Evolutionary conservation across 2,329 filamentous ascomycete genomes (phyloP).

Genomic region (Akanthomyces muscarius): DNA sequence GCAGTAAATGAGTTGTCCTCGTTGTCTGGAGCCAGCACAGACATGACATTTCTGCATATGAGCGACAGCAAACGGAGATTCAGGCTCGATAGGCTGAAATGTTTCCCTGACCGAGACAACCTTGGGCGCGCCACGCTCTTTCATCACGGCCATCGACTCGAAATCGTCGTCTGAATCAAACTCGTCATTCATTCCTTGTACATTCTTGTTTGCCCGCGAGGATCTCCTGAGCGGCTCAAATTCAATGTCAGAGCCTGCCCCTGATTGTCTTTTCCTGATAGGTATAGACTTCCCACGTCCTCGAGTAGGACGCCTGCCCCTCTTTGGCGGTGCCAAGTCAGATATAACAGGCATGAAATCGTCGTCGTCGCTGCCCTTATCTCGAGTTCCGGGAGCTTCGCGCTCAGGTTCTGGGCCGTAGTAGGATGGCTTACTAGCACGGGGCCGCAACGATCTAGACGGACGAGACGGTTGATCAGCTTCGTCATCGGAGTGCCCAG

Average conservation of each 20-base stretch:
- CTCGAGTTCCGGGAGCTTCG: not conserved
- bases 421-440: conserved; percentile 20
- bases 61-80: conserved; percentile 63
- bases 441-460: conserved; percentile 24
- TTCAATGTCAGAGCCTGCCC: conserved; percentile 33
- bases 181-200: conserved; percentile 46
- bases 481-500: conserved; percentile 3
- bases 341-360: conserved; percentile 36
- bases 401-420: not conserved
- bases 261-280: not conserved
- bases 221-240: conserved; percentile 51
- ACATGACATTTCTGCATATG: conserved; percentile 71
- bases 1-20: conserved; percentile 72
- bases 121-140: conserved; percentile 44
- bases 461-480: not conserved
- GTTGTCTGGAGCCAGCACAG: conserved; percentile 50
- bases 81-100: conserved; percentile 59
- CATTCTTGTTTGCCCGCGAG: conserved; percentile 41
- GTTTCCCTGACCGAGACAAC: conserved; percentile 65
- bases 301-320: conserved; percentile 22
- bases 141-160: conserved; percentile 44
- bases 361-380: conserved; percentile 27
- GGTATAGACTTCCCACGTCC: conserved; percentile 6
- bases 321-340: conserved; percentile 29
- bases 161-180: conserved; percentile 54